Percentiles rank a stretch among this genome's conserved stretches.
Evolutionary conservation across 2,329 filamentous ascomycete species (phyloP).

Genomic region (Beauveria caledonica): DNA sequence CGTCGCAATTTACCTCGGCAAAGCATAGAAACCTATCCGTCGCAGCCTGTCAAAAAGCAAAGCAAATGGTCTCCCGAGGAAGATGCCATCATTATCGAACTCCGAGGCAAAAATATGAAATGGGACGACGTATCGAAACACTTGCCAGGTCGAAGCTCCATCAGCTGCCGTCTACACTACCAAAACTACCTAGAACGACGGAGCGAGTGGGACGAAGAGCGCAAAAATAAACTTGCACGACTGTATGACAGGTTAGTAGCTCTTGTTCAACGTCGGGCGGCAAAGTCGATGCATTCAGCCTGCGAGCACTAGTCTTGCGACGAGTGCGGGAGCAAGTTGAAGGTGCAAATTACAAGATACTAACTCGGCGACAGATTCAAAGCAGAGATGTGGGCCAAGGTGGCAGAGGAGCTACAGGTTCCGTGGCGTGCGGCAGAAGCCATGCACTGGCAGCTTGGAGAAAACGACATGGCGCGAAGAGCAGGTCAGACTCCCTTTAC

Average conservation of each 20-base stretch:
- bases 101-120: constrained; percentile 88
- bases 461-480: constrained; percentile 85
- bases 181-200: constrained; percentile 94
- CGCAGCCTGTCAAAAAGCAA: constrained; percentile 81
- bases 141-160: constrained; percentile 81
- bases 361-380: constrained; percentile 63
- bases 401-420: constrained; percentile 89
- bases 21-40: constrained; percentile 45
- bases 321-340: background rate
- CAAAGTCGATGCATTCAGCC: constrained; percentile 10
- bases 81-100: constrained; percentile 85
- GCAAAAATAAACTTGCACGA: constrained; percentile 91
- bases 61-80: constrained; percentile 96
- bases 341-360: background rate
- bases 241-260: constrained; percentile 80
- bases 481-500: constrained; percentile 85
- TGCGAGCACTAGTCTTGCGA: constrained; percentile 10
- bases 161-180: constrained; percentile 90
- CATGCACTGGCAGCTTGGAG: constrained; percentile 96
- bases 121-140: constrained; percentile 97
- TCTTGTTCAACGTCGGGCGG: background rate
- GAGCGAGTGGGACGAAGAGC: constrained; percentile 94
- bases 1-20: constrained; percentile 10
- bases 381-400: constrained; percentile 94
- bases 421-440: constrained; percentile 94